Conservation (phyloP, 805 yeast genomes). For the Clavispora santaluciae region DNA sequence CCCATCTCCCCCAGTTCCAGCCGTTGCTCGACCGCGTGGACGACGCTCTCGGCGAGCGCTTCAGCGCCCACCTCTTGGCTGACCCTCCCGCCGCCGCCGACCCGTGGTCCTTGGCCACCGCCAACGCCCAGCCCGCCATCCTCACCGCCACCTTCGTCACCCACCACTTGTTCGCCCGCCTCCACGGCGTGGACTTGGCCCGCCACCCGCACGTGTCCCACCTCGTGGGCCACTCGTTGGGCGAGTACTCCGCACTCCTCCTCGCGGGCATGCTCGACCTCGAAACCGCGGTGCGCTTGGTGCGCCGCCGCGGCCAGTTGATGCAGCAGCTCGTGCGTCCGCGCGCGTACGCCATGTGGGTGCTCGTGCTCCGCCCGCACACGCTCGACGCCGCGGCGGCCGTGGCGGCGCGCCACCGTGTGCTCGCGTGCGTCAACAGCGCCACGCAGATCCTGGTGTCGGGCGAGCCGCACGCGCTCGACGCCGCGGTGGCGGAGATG, state of each 20-base stretch:
- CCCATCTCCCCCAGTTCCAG: constrained; percentile 7
- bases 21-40: constrained; percentile 12
- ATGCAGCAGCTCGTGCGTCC: constrained; percentile 9
- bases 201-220: constrained; percentile 9
- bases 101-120: constrained; percentile 13
- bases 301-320: constrained; percentile 14
- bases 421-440: constrained; percentile 47
- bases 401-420: constrained; percentile 15
- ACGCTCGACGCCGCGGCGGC: constrained; percentile 20
- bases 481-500: constrained; percentile 15
- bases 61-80: constrained; percentile 9
- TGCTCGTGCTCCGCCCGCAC: constrained; percentile 25
- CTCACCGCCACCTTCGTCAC: constrained; percentile 32
- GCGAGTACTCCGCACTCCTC: constrained; percentile 15
- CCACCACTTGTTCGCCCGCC: constrained; percentile 3
- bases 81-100: constrained; percentile 7
- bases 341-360: constrained; percentile 27
- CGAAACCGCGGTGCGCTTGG: constrained; percentile 10
- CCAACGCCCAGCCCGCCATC: constrained; percentile 52
- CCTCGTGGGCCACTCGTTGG: constrained; percentile 16
- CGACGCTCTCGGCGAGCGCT: constrained; percentile 7
- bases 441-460: constrained; percentile 39
- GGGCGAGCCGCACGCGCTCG: constrained; percentile 30
- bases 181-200: constrained; percentile 14
- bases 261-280: constrained; percentile 13